Evolutionary conservation across 148 eudicot species (phyloP).

Genomic region (Nyssa sinensis): DNA sequence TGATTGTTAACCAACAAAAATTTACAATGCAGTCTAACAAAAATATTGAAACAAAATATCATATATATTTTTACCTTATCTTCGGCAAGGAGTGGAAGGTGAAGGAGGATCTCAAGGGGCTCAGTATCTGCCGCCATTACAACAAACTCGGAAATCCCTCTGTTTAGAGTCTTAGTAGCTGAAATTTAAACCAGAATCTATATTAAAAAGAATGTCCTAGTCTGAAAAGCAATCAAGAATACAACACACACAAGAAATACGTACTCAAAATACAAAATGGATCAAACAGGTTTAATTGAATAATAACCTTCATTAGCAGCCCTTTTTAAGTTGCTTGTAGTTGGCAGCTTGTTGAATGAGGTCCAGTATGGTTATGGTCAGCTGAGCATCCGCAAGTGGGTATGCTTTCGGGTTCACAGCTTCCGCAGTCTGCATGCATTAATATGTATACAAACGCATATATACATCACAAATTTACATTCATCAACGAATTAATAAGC

Average conservation of each 20-base stretch:
- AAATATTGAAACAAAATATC: no score
- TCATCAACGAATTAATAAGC: no score
- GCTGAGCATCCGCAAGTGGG: slow-evolving; percentile 73
- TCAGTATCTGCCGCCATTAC: slow-evolving; percentile 90
- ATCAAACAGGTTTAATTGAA: neutral
- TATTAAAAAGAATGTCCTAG: neutral
- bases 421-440: slow-evolving; percentile 50
- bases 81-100: slow-evolving; percentile 81
- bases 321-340: slow-evolving; percentile 82
- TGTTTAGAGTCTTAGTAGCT: slow-evolving; percentile 81
- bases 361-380: slow-evolving; percentile 66
- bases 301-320: slow-evolving; percentile 63
- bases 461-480: no score
- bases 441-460: neutral
- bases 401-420: slow-evolving; percentile 80
- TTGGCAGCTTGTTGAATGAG: slow-evolving; percentile 82
- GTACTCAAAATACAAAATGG: no score
- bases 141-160: slow-evolving; percentile 79
- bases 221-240: no score
- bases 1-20: no score
- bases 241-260: neutral
- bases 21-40: no score
- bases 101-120: slow-evolving; percentile 86
- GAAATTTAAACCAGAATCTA: slow-evolving; percentile 15
- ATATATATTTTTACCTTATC: slow-evolving; percentile 49